phyloP scores from a whole-genome alignment of 1,284 basidiomycete genomes.

The Vanrija humicola region DNA sequence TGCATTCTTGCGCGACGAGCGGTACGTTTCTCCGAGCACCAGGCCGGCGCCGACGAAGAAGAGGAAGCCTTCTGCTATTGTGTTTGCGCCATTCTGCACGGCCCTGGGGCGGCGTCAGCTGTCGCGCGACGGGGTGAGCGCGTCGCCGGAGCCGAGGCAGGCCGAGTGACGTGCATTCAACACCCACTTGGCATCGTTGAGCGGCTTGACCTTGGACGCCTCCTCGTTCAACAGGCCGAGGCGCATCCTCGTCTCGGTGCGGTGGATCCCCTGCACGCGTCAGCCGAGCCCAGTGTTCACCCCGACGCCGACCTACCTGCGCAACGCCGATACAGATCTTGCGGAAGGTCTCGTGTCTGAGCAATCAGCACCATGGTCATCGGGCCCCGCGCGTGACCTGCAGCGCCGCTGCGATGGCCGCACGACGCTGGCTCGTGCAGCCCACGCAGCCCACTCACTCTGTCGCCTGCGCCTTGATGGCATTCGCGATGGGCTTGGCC shows the following conservation, averaged over 20 bases:
- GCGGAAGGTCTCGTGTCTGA: conserved; percentile 73
- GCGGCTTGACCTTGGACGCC: conserved; percentile 68
- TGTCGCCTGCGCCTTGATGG: conserved; percentile 70
- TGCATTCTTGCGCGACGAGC: conserved; percentile 66
- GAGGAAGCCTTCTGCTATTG: conserved; percentile 79
- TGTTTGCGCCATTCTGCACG: conserved; percentile 81
- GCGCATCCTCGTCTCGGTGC: conserved; percentile 69
- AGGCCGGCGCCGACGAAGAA: conserved; percentile 71
- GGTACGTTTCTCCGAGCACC: conserved; percentile 74
- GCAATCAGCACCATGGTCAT: neutral
- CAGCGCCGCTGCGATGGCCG: too few species aligned
- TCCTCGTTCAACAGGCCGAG: conserved; percentile 76
- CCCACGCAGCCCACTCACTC: conserved; percentile 55
- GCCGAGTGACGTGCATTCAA: neutral
- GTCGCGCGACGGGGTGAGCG: neutral
- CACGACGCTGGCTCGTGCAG: neutral
- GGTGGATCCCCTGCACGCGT: conserved; percentile 58
- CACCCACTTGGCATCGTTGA: conserved; percentile 73
- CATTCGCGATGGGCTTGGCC: conserved; percentile 75
- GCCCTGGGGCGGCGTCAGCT: conserved; percentile 55
- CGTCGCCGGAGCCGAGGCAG: neutral
- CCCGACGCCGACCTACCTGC: conserved; percentile 51
- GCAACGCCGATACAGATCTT: conserved; percentile 70
- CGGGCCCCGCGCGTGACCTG: too few species aligned
- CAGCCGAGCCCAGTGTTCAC: neutral